These are phyloP conservation scores for Pulveroboletus sp. DNA, from an alignment of 768 basidiomycete genomes.

Conservation along the genomic window DNA sequence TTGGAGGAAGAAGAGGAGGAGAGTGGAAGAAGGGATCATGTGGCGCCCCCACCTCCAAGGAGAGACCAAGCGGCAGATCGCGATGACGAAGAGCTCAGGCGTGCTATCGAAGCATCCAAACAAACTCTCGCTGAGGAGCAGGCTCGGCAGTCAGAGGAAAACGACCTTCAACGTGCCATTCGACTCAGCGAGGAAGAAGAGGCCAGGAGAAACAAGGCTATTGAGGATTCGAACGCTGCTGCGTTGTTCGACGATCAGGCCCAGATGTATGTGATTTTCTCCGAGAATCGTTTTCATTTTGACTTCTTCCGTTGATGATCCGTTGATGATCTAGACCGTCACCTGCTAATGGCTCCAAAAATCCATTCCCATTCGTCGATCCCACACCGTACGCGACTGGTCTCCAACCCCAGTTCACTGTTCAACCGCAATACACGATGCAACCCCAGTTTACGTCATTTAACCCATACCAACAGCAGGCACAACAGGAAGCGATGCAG, in stretches of 20 bases:
- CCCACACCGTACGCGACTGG: constrained; percentile 57
- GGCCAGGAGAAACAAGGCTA: constrained; percentile 61
- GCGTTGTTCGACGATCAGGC: constrained; percentile 85
- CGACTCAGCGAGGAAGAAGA: constrained; percentile 91
- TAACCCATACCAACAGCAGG: constrained; percentile 93
- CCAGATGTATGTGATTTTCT: constrained; percentile 57
- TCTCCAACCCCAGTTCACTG: constrained; percentile 68
- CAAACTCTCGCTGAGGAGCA: constrained; percentile 68
- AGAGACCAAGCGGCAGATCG: constrained; percentile 29
- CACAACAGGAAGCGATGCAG: constrained; percentile 85
- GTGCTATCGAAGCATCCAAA: constrained; percentile 91
- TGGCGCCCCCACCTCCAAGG: constrained; percentile 19
- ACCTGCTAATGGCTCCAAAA: constrained; percentile 36
- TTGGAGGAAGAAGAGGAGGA: constrained; percentile 30
- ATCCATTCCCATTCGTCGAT: constrained; percentile 63
- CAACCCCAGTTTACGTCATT: constrained; percentile 89
- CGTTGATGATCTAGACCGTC: constrained; percentile 24
- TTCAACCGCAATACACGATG: constrained; percentile 73
- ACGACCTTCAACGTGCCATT: constrained; percentile 82
- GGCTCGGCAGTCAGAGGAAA: constrained; percentile 61
- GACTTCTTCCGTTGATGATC: no score
- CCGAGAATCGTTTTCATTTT: constrained; percentile 1
- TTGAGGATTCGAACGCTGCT: constrained; percentile 70
- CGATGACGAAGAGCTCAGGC: constrained; percentile 81
- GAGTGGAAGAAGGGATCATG: constrained; percentile 4